These are phyloP conservation scores for Plectranthus barbatus DNA, from an alignment of 257 asterid genomes.

Conservation along the genomic window DNA sequence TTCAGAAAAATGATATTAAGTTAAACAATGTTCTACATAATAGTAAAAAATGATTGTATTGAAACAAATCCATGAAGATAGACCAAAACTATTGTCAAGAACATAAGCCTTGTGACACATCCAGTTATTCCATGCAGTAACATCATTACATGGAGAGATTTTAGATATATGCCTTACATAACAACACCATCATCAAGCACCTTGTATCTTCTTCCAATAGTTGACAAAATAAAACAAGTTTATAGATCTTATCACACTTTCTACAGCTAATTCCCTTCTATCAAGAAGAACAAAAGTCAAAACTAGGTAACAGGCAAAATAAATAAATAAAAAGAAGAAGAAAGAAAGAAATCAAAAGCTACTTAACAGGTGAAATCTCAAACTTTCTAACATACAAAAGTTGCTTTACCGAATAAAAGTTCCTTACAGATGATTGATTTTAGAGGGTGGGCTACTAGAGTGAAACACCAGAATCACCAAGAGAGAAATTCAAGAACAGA, in stretches of 20 bases:
- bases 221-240: not conserved
- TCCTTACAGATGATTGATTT: not conserved
- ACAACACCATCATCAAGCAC: not conserved
- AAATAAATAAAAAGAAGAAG: too few relatives aligned
- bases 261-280: not conserved
- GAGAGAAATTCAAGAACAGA: too few relatives aligned
- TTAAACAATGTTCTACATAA: not conserved
- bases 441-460: not conserved
- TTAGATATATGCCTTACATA: not conserved
- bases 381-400: not conserved
- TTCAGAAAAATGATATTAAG: constrained; percentile 15
- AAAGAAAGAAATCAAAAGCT: not conserved
- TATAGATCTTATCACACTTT: not conserved
- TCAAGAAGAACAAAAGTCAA: not conserved
- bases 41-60: not conserved
- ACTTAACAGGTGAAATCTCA: not conserved
- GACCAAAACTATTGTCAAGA: not conserved
- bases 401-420: not conserved
- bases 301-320: too few relatives aligned
- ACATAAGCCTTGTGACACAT: not conserved
- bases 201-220: not conserved
- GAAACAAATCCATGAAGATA: not conserved
- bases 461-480: not conserved
- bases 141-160: not conserved
- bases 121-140: not conserved